These are phyloP conservation scores for Fusarium siculi DNA, from an alignment of 2,329 filamentous ascomycete genomes.

Conservation along the genomic window DNA sequence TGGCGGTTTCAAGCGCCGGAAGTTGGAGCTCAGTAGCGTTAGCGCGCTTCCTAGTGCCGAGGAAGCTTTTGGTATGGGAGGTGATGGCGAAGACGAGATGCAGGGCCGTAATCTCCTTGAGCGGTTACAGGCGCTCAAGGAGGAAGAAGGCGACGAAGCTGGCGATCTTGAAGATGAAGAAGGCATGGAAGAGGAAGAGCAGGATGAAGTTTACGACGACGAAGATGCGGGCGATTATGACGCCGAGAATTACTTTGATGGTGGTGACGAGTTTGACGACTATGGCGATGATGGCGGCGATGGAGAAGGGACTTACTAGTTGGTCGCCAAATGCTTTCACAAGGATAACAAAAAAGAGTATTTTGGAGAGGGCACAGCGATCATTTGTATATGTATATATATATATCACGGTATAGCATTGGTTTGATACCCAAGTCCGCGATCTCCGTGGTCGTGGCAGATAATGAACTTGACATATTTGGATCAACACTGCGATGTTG, in stretches of 20 bases:
- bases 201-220: slow-evolving; percentile 65
- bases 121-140: slow-evolving; percentile 58
- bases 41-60: slow-evolving; percentile 61
- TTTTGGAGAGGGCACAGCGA: slow-evolving; percentile 16
- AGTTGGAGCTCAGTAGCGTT: slow-evolving; percentile 58
- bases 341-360: slow-evolving; percentile 6
- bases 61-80: slow-evolving; percentile 58
- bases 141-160: slow-evolving; percentile 62
- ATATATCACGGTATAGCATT: slow-evolving; percentile 28
- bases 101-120: slow-evolving; percentile 55
- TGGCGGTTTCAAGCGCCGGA: slow-evolving; percentile 54
- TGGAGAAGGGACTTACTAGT: slow-evolving; percentile 55
- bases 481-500: neutral
- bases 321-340: neutral
- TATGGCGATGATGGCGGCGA: slow-evolving; percentile 65
- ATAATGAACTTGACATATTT: slow-evolving; percentile 35
- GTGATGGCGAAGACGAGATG: slow-evolving; percentile 39
- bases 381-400: slow-evolving; percentile 37
- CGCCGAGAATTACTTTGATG: slow-evolving; percentile 70
- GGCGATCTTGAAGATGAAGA: slow-evolving; percentile 64
- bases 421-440: slow-evolving; percentile 45
- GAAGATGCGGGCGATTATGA: slow-evolving; percentile 71
- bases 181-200: slow-evolving; percentile 57
- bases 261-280: slow-evolving; percentile 65
- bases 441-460: slow-evolving; percentile 27